phyloP scores from a whole-genome alignment of 2,329 filamentous ascomycete genomes.

The Ophiostoma tasmaniense region DNA sequence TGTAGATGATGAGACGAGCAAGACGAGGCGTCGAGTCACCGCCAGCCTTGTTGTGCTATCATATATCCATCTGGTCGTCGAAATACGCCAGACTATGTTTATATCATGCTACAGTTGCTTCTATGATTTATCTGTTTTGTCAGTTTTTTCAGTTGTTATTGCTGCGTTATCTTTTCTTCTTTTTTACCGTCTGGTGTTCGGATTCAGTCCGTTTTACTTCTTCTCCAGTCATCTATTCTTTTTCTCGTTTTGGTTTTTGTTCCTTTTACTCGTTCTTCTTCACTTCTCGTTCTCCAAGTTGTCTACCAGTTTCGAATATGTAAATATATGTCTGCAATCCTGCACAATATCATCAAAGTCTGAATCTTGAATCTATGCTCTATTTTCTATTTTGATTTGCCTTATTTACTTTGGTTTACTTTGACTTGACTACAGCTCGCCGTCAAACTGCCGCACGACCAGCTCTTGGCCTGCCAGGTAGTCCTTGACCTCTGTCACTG shows the following conservation, averaged over 20 bases:
- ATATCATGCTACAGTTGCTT: not conserved
- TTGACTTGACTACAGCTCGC: conserved; percentile 31
- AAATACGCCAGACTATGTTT: not conserved
- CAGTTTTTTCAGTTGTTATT: not conserved
- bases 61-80: not conserved
- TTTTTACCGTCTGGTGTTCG: too few relatives aligned
- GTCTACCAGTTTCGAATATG: too few relatives aligned
- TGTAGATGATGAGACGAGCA: conserved; percentile 39
- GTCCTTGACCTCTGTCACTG: conserved; percentile 88
- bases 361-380: conserved; percentile 10
- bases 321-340: not conserved
- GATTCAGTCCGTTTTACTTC: too few relatives aligned
- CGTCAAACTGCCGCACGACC: conserved; percentile 71
- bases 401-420: not conserved
- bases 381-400: not conserved
- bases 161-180: too few relatives aligned
- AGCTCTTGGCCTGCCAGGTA: conserved; percentile 63
- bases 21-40: not conserved
- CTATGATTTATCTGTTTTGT: not conserved
- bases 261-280: too few relatives aligned
- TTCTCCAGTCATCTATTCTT: too few relatives aligned
- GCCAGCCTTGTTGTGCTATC: not conserved
- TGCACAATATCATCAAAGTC: too few relatives aligned
- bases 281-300: too few relatives aligned
- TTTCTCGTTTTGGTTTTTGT: too few relatives aligned